These are phyloP conservation scores for Rosa lucieae DNA, from an alignment of 306 rosid species.

Conservation along the genomic window DNA sequence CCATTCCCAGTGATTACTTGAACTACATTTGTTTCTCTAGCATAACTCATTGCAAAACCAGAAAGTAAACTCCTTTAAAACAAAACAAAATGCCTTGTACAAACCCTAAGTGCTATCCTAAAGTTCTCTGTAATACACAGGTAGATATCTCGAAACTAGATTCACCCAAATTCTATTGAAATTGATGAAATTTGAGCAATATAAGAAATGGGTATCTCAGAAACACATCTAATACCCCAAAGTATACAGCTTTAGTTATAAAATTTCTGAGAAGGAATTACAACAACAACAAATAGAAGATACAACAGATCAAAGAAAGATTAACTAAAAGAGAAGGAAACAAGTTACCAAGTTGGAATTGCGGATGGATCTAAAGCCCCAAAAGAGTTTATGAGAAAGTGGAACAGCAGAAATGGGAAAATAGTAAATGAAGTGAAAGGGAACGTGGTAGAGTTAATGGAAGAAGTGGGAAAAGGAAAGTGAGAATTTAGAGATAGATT, in stretches of 20 bases:
- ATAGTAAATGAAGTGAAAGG: conserved; percentile 1
- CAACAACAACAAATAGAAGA: background rate
- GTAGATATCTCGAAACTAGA: conserved; percentile 23
- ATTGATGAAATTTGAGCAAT: background rate
- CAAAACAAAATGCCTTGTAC: background rate
- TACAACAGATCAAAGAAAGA: conserved; percentile 20
- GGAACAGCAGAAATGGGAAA: conserved; percentile 8
- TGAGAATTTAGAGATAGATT: conserved; percentile 26
- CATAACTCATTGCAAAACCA: conserved; percentile 56
- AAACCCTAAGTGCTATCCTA: conserved; percentile 36
- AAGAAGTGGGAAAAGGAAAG: background rate
- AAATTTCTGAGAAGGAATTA: background rate
- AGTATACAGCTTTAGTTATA: conserved; percentile 1
- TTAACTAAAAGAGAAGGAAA: background rate
- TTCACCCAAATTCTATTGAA: conserved; percentile 8
- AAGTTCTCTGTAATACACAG: background rate
- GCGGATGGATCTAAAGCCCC: conserved; percentile 32
- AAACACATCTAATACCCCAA: conserved; percentile 5
- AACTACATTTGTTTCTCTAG: conserved; percentile 65
- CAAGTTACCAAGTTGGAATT: conserved; percentile 26
- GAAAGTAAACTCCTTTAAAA: conserved; percentile 2
- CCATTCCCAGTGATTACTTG: conserved; percentile 68
- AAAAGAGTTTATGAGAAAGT: conserved; percentile 8
- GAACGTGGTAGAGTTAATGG: conserved; percentile 11
- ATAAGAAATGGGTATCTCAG: conserved; percentile 17